phyloP scores from a whole-genome alignment of 2,329 filamentous ascomycete genomes.

The Neofusicoccum sp. region DNA sequence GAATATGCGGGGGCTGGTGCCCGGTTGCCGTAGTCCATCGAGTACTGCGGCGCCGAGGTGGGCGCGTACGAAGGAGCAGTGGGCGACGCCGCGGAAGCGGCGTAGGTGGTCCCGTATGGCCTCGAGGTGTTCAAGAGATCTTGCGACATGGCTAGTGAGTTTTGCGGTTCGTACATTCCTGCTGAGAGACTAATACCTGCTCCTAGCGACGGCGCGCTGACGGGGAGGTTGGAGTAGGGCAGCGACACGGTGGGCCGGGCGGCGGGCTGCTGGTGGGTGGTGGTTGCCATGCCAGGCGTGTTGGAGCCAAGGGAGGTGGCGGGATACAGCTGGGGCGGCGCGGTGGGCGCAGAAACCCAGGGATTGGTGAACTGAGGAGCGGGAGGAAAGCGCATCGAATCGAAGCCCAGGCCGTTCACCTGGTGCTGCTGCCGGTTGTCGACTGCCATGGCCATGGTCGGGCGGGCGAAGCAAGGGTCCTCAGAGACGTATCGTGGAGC shows the following conservation, averaged over 20 bases:
- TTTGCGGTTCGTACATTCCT: slow-evolving; percentile 59
- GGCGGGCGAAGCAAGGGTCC: slow-evolving; percentile 19
- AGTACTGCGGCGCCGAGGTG: slow-evolving; percentile 69
- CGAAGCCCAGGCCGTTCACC: slow-evolving; percentile 73
- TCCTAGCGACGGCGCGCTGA: slow-evolving; percentile 66
- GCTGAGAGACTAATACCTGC: slow-evolving; percentile 65
- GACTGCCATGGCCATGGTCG: slow-evolving; percentile 87
- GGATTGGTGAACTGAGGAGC: slow-evolving; percentile 84
- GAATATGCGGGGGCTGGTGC: slow-evolving; percentile 52
- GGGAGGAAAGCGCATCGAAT: slow-evolving; percentile 69
- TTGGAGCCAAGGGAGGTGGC: slow-evolving; percentile 62
- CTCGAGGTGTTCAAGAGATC: slow-evolving; percentile 72
- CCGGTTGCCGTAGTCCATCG: slow-evolving; percentile 63
- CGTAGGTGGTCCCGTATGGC: slow-evolving; percentile 66
- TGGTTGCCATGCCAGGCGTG: slow-evolving; percentile 55
- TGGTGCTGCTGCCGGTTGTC: slow-evolving; percentile 72
- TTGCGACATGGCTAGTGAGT: slow-evolving; percentile 70
- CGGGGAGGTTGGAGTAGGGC: slow-evolving; percentile 71
- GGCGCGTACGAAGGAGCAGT: slow-evolving; percentile 65
- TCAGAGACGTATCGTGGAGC: slow-evolving; percentile 17
- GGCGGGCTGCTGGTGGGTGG: slow-evolving; percentile 58
- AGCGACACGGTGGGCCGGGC: slow-evolving; percentile 63
- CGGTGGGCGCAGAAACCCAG: slow-evolving; percentile 66
- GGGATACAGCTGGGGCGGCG: slow-evolving; percentile 63
- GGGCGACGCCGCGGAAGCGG: slow-evolving; percentile 64